Evolutionary conservation across 2,329 filamentous ascomycete species (phyloP), one percentile per base, ranked within the genome.

Genomic region (Pseudofabraea citricarpa): DNA sequence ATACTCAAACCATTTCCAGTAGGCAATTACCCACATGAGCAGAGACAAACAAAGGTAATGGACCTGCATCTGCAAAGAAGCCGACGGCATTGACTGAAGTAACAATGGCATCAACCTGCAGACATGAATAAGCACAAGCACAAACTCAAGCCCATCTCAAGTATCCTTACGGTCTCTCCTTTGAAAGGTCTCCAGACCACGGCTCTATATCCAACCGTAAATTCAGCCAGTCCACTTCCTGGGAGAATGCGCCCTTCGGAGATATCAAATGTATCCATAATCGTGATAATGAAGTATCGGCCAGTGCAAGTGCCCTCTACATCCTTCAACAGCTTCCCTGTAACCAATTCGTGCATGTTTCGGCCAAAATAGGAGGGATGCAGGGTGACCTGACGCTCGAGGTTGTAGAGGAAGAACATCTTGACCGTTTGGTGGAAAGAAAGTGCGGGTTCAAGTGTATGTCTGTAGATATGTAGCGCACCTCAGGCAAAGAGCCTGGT

Each of bases 371-470:
- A 98, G 10, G 91, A 97, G 21, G 93, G 93, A 63, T 98, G 93
- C 60, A 98, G 79, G 56, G 89, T 90, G 59, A 97, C 90, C 62
- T 88, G 85, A 63, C 91, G 90, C 71, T 95, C 90, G 68, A 97
- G 85, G 63, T 95, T 91, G 69, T 95, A 89, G 53, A 98, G 87
- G 73, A 98, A 98, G 69, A 97, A 98, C 93, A 98, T 98, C 21
- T 22, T 42, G 45, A 32, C n/a, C 12, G 24, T 10, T 15, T n/a
- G 18, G 19, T 10, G 18, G 26, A 41, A 21, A 36, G 16, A n/a
- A 6, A 19, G 13, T 13, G 23, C 5, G 7, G 18, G 15, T 23
- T 37, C 36, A 12, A 15, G 6, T 22, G 15, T 18, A 31, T n/a
- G 15, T 41, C 6, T 31, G 23, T 44, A 27, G 41, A 24, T 22